These are phyloP conservation scores for Arxiozyma slooffiae DNA, from an alignment of 1,139 yeast species.

Conservation along the genomic window DNA sequence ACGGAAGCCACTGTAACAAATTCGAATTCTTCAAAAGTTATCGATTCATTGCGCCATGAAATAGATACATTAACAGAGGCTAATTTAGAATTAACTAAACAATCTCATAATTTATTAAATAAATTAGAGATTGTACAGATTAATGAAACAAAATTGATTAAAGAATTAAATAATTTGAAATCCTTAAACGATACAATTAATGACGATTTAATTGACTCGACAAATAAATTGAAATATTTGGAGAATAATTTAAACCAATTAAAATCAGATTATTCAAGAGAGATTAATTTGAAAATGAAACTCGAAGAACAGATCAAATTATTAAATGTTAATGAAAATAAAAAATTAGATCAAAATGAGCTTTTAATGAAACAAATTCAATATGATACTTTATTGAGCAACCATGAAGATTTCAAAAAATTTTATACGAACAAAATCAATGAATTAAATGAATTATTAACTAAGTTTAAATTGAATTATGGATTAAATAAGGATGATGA, in stretches of 20 bases:
- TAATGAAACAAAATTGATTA: conserved; percentile 51
- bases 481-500: not conserved
- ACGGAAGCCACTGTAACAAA: not conserved
- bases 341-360: conserved; percentile 33
- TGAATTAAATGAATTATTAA: conserved; percentile 4
- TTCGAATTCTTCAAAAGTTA: conserved; percentile 34
- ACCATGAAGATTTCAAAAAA: conserved; percentile 4
- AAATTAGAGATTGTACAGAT: conserved; percentile 40
- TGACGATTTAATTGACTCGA: conserved; percentile 54
- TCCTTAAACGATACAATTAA: conserved; percentile 62
- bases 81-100: conserved; percentile 39
- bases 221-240: conserved; percentile 53
- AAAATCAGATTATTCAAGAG: conserved; percentile 38
- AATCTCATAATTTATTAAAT: conserved; percentile 41
- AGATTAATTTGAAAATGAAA: conserved; percentile 30
- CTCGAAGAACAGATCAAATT: not conserved
- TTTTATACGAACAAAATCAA: conserved; percentile 1
- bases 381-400: conserved; percentile 47
- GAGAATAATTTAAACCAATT: conserved; percentile 43
- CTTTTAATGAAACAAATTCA: conserved; percentile 49
- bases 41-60: conserved; percentile 47
- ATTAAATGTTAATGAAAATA: not conserved
- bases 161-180: conserved; percentile 41
- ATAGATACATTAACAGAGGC: conserved; percentile 49
- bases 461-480: not conserved